Base-by-base conservation (phyloP, 2,329 filamentous ascomycete species). In the Emericellopsis cladophorae region DNA sequence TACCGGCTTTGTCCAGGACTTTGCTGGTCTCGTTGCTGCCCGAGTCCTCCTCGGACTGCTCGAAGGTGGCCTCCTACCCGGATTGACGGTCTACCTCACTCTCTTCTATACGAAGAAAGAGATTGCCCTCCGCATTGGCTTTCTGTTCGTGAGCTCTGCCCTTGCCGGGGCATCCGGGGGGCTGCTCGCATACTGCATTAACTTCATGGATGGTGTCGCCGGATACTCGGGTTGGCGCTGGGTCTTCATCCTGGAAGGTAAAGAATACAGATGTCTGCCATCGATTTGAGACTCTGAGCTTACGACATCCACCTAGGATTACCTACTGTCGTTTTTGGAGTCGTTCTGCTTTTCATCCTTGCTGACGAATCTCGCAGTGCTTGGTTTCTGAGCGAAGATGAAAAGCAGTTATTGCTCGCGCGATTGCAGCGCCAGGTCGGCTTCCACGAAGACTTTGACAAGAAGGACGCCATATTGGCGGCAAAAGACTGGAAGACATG, bases 401-500 rank as follows among this genome's bases (percentile, higher is more conserved):
- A 84, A 50, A 66, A 80, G 33, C 84, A 79, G 69, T 79, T 87
- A 41, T 72, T 88, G 66, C 54, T 61, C 36, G 44, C 46, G 37
- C 52, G 61, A 5, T 48, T 54, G 12, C 46, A 46, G 40, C 46
- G 61, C 4, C 62, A 69, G 45, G 72, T 72, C 32, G 69, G 69
- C n/a, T 58, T 59, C 43, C 72, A 69, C 7, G 55, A 61, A 40
- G 52, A 67, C 50, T 68, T 74, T 36, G 62, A 56, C 48, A 75
- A 71, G 59, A 14, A 24, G 29, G 37, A 39, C 24, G 29, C 22
- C n/a, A 18, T 69, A 46, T 72, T 72, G 42, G 81, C 79, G 0
- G 74, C 84, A 44, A 71, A 66, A 46, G 84, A 90, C 58, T 87
- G 81, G 81, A 87, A 83, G 54, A 74, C 85, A 21, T 86, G 79